Percentiles rank a stretch among this genome's conserved stretches.
phyloP scores from a whole-genome alignment of 495 filamentous ascomycete genomes.

The Tirmania nivea region DNA sequence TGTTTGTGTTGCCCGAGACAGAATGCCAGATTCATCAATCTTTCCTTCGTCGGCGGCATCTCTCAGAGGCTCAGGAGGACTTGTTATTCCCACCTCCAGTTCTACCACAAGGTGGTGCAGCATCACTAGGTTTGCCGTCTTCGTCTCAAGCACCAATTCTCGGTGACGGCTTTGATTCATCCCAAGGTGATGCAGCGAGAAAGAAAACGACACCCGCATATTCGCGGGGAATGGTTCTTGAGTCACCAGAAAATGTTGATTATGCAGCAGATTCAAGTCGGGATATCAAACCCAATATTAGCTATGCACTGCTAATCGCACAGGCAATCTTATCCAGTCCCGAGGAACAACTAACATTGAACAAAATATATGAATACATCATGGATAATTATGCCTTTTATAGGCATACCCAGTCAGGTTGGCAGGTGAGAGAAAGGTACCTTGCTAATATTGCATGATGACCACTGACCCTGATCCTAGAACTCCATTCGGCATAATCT shows the following conservation, averaged over 20 bases:
- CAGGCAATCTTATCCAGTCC: constrained; percentile 72
- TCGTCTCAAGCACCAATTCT: constrained; percentile 8
- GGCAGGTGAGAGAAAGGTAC: constrained; percentile 44
- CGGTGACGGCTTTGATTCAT: constrained; percentile 4
- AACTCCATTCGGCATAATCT: constrained; percentile 95
- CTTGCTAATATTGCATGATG: too few relatives aligned
- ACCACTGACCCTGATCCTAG: constrained; percentile 24
- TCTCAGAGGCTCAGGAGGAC: constrained; percentile 1
- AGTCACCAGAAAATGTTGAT: constrained; percentile 60
- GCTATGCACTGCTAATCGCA: constrained; percentile 92
- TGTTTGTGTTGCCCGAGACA: constrained; percentile 68
- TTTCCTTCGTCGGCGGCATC: constrained; percentile 9
- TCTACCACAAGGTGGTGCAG: constrained; percentile 14
- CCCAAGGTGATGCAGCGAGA: constrained; percentile 15
- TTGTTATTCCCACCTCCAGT: neutral
- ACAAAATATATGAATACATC: constrained; percentile 82
- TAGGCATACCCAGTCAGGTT: constrained; percentile 56
- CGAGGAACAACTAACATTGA: constrained; percentile 69
- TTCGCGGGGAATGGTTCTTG: constrained; percentile 47
- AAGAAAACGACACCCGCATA: constrained; percentile 36
- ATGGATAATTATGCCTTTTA: constrained; percentile 78
- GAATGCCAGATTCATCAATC: constrained; percentile 10
- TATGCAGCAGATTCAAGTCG: constrained; percentile 60
- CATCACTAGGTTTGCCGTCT: neutral
- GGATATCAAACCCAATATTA: constrained; percentile 84